Percentiles rank a stretch among this genome's conserved stretches.
Conservation (phyloP, 345 rosid species). For the Geranium rotundifolium region DNA sequence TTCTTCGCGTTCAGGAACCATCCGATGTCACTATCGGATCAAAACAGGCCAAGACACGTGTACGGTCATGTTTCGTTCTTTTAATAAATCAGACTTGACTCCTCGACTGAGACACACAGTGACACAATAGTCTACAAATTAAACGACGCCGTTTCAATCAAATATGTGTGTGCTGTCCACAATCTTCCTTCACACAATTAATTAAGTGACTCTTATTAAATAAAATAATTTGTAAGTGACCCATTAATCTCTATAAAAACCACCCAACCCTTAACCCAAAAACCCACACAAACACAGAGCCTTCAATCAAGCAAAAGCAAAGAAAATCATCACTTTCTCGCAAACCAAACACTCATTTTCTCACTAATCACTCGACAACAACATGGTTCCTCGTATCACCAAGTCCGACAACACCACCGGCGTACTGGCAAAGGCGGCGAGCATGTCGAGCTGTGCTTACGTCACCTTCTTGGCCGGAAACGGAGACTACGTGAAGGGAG, state of each 20-base stretch:
- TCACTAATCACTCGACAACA: neutral
- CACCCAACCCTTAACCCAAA: neutral
- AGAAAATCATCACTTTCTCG: neutral
- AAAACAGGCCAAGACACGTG: too few species aligned
- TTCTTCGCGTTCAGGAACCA: too few species aligned
- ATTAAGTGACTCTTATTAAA: too few species aligned
- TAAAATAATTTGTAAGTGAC: too few species aligned
- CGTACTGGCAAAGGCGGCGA: neutral
- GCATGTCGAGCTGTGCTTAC: constrained; percentile 15
- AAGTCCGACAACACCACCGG: neutral
- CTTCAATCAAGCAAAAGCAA: neutral
- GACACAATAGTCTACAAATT: too few species aligned
- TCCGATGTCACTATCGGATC: too few species aligned
- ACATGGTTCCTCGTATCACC: constrained; percentile 10
- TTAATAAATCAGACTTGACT: too few species aligned
- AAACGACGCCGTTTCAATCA: too few species aligned
- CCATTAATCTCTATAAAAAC: neutral
- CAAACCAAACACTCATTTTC: neutral
- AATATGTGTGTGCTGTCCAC: too few species aligned
- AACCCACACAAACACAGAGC: neutral
- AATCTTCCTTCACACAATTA: too few species aligned
- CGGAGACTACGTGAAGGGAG: constrained; percentile 26
- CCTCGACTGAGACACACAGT: too few species aligned
- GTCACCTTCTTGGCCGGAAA: constrained; percentile 22
- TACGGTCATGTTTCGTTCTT: too few species aligned